phyloP scores from a whole-genome alignment of 2,329 filamentous ascomycete species.

The Penicillium sp. region DNA sequence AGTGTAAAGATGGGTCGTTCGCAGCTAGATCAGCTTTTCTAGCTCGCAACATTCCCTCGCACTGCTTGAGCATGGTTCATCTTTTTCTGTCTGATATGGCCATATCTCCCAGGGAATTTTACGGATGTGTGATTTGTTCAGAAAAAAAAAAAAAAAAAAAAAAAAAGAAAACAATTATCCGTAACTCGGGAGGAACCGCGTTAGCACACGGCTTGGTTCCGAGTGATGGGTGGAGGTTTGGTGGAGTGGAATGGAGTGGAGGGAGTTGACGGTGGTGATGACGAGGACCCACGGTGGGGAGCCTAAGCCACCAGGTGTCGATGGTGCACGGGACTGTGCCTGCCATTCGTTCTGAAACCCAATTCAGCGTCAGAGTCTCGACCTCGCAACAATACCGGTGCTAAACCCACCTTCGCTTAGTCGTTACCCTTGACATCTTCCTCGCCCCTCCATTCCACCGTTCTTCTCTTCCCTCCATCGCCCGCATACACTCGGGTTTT shows the following conservation, averaged over 20 bases:
- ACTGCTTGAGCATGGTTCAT: no score
- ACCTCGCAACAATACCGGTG: neutral
- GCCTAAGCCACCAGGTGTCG: slow-evolving; percentile 4
- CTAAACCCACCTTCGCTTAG: neutral
- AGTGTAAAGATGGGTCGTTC: no score
- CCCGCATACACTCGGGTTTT: neutral
- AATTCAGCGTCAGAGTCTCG: slow-evolving; percentile 2
- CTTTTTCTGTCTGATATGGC: no score
- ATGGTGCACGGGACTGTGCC: neutral
- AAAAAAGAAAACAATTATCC: no score
- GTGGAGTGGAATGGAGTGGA: neutral
- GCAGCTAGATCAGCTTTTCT: no score
- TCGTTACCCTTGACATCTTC: neutral
- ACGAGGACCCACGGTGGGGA: neutral
- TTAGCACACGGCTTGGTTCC: neutral
- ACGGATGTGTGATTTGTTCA: no score
- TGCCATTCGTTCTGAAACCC: slow-evolving; percentile 8
- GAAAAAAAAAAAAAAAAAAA: no score
- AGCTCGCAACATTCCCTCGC: no score
- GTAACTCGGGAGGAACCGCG: no score
- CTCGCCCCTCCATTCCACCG: neutral
- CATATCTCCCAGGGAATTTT: no score
- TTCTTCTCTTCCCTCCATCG: neutral
- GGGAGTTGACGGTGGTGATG: neutral
- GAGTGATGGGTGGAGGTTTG: neutral